These are phyloP conservation scores for Trichosanthes truncata DNA, from an alignment of 306 rosid genomes.

Conservation along the genomic window DNA sequence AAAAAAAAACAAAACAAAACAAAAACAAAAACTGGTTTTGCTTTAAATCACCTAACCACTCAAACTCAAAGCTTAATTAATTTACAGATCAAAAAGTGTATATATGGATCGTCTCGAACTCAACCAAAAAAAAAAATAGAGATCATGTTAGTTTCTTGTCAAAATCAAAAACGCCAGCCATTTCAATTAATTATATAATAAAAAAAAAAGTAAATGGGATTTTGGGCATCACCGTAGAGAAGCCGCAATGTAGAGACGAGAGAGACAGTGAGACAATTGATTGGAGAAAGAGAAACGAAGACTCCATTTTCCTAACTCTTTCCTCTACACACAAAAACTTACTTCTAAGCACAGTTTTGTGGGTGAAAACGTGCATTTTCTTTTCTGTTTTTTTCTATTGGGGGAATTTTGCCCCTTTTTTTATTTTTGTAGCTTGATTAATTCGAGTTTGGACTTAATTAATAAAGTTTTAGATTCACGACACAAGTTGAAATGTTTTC, in stretches of 20 bases:
- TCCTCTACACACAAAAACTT: not conserved
- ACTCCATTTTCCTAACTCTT: not conserved
- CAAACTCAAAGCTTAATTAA: too few relatives aligned
- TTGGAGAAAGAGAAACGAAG: not conserved
- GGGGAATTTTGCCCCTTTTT: too few relatives aligned
- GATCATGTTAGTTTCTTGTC: slow-evolving; percentile 11
- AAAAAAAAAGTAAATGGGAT: not conserved
- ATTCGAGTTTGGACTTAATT: too few relatives aligned
- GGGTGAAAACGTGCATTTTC: not conserved
- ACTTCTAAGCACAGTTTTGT: slow-evolving; percentile 4
- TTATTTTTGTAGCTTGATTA: too few relatives aligned
- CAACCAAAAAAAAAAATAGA: too few relatives aligned
- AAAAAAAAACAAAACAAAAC: too few relatives aligned
- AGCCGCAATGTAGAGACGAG: not conserved
- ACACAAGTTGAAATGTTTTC: too few relatives aligned
- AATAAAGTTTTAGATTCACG: too few relatives aligned
- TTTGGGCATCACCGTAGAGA: slow-evolving; percentile 6
- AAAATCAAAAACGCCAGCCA: not conserved
- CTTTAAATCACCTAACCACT: too few relatives aligned
- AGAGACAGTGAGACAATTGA: not conserved
- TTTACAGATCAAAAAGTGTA: too few relatives aligned
- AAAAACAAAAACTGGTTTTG: too few relatives aligned
- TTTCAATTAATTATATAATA: not conserved
- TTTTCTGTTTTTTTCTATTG: not conserved
- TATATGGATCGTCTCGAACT: too few relatives aligned